Base-by-base conservation (phyloP, 768 basidiomycete genomes). In the Mycena metata region DNA sequence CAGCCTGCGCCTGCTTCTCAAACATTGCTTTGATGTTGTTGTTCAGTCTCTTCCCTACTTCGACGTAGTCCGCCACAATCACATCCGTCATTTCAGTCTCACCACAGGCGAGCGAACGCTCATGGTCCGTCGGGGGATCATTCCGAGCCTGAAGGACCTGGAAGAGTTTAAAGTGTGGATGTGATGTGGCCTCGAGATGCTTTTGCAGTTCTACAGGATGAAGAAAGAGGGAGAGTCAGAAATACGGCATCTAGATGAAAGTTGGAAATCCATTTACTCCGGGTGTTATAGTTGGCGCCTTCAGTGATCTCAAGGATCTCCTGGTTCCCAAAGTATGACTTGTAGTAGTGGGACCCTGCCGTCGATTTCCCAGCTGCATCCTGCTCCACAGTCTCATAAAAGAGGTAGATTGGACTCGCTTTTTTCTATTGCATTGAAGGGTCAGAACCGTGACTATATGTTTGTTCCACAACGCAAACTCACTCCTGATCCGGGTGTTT, bases 1-100 rank as follows among this genome's bases (percentile, higher is more conserved):
- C n/a, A n/a, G n/a, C n/a, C n/a, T n/a, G n/a, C n/a, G 10, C 19
- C 61, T 63, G 61, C 42, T 63, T 63, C 26, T 26, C 52, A 35
- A 63, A 63, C 51, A 63, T 63, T 10, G 4, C 30, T 43, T 63
- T 63, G 42, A 63, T 46, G 17, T 43, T 41, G 5, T 54, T 30
- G 2, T 13, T n/a, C 2, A 61, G 0, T 50, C 12, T 39, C 6
- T 51, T 51, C 17, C 35, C 58, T 33, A 12, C 12, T 30, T 10
- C 43, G 5, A 41, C 39, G 30, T 61, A 61, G 2, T 61, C 39
- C 19, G 13, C 39, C 12, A 17, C 23, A 16, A 61, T 51, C 16
- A 41, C 60, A 17, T 8, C n/a, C 12, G 60, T 61, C 49, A 61
- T 16, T 10, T 10, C 10, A 2, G 21, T 42, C 24, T 24, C 49